A percentile compares a stretch with the other conserved stretches of the same genome.
phyloP scores from a whole-genome alignment of 1,284 basidiomycete species.

The Ganoderma lingzhi region DNA sequence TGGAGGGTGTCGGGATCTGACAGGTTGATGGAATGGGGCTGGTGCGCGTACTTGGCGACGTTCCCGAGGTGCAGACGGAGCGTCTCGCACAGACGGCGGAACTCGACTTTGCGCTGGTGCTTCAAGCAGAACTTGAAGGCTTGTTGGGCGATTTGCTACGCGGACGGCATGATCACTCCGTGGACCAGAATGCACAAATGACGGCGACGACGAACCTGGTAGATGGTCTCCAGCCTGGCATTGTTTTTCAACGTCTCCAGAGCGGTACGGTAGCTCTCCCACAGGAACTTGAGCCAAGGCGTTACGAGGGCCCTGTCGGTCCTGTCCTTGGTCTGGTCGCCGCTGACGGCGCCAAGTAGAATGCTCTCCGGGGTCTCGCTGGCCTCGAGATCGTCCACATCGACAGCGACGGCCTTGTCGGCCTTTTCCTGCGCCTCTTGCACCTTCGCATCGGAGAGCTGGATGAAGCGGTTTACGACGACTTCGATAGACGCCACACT shows the following conservation, averaged over 20 bases:
- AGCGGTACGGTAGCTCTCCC: constrained; percentile 98
- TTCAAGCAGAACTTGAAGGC: constrained; percentile 97
- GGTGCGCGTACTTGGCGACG: constrained; percentile 95
- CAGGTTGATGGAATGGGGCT: constrained; percentile 97
- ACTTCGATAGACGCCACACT: constrained; percentile 92
- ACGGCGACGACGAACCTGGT: constrained; percentile 76
- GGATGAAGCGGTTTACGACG: constrained; percentile 92
- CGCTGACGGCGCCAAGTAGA: constrained; percentile 86
- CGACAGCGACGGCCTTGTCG: constrained; percentile 70
- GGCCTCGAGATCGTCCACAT: constrained; percentile 91
- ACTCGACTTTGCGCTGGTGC: constrained; percentile 96
- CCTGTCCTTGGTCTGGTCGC: constrained; percentile 93
- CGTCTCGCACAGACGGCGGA: constrained; percentile 96
- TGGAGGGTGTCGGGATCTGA: constrained; percentile 96
- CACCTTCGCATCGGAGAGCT: constrained; percentile 89
- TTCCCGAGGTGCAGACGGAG: constrained; percentile 95
- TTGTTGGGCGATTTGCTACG: constrained; percentile 93
- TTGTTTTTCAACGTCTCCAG: constrained; percentile 98
- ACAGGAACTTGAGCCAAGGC: constrained; percentile 97
- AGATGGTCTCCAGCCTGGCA: constrained; percentile 91
- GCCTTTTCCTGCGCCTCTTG: constrained; percentile 88
- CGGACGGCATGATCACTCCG: constrained; percentile 19
- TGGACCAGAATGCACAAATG: constrained; percentile 1
- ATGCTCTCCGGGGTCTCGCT: constrained; percentile 95
- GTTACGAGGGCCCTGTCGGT: constrained; percentile 96